Evolutionary conservation across 768 basidiomycete species (phyloP), one percentile per base, ranked within the genome.

Genomic region (Hericium alpestre): DNA sequence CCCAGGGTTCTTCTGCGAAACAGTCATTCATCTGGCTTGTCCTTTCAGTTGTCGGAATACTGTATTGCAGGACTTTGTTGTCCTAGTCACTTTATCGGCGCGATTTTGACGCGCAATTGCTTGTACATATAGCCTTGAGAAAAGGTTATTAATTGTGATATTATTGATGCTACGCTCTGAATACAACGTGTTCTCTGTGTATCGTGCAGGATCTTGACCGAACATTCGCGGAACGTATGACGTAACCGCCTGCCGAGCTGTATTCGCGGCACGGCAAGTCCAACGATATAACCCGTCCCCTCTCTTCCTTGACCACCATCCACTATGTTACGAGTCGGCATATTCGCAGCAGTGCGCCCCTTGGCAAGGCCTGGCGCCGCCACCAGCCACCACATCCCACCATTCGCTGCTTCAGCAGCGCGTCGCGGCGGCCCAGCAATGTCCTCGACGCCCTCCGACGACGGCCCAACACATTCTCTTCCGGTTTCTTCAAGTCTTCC

Each of bases 351-450:
- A 37, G 38, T 62, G 4, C 63, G 65, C 11, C 68, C 68, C 6
- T 46, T 69, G 4, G 38, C 64, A 7, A 55, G 57, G 16, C 64
- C 66, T 7, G 38, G 58, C 0, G 58, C 66, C 55, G 20, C 52
- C 3, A 59, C 61, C 10, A 57, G 67, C 40, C 65, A 68, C 1
- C 59, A 54, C n/a, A 48, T 54, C 27, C 51, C 57, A 1, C 55
- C 58, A 10, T 62, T 69, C 67, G 70, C 22, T 67, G 63, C 22
- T 73, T 67, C 18, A 52, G 59, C 58, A 73, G 69, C 61, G 65
- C 61, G 32, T 59, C 68, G 23, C 65, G 69, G 37, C 67, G 66
- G 15, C 43, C n/a, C 16, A 16, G 8, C 43, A 73, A 65, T 57
- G 60, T 70, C 8, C 62, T 65, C 43, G 65, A 69, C 53, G 57